Base-by-base conservation (phyloP, 2,329 filamentous ascomycete genomes). In the Aureobasidium sp. region DNA sequence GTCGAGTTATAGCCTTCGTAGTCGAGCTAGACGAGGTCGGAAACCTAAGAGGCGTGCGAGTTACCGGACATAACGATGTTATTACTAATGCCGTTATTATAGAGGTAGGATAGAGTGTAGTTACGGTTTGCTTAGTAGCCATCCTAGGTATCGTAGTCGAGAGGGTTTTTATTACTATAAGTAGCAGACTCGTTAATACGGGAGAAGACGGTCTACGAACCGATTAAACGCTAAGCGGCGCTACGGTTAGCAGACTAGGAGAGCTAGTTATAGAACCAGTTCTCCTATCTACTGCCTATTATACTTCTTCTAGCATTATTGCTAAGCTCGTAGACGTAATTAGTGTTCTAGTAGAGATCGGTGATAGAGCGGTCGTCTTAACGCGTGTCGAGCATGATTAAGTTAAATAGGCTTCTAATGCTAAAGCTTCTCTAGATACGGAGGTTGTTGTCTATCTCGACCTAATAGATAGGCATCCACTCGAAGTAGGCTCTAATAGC, bases 51-150 rank as follows among this genome's bases (percentile, higher is more conserved):
- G 24, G 81, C 81, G 69, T 91, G 88, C 42, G 79, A 82, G 70
- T 91, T 88, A 14, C 88, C 88, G 0, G 87, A 81, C 27, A 91
- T 80, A 68, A 91, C 84, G 67, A 91, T 82, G 69, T 86, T 90
- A 76, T 91, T 90, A 61, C 77, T 77, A 66, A 91, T 90, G 22
- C 85, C 79, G 71, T 89, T 84, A 60, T 84, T 78, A 67, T 86
- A 87, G 9, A 91, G 74, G 60, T 84, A 82, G 67, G 84, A 75
- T 12, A 90, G 76, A 0, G 88, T 91, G 39, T 88, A 80, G 75
- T 91, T 90, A 53, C 85, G 79, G 72, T 90, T 90, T 12, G 85
- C 79, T 60, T 81, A 75, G 68, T 91, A 91, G 1, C 87, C 88
- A 68, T 87, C 79, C 82, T 81, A 85, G 22, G 78, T 76, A 67